Conservation (phyloP, 257 asterid genomes). For the Solanum habrochaites region DNA sequence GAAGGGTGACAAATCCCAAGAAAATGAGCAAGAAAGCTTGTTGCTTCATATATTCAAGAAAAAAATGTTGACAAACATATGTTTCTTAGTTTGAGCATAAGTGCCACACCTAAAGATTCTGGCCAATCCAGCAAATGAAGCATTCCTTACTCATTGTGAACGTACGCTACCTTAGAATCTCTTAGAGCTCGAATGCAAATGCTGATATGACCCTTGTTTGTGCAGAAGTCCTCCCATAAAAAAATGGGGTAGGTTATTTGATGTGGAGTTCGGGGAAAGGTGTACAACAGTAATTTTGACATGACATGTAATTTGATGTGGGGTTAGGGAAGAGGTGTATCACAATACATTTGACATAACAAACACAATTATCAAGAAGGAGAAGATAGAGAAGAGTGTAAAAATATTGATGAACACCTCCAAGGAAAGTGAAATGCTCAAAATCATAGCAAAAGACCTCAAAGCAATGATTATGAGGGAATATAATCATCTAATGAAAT, state of each 20-base stretch:
- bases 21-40: neutral
- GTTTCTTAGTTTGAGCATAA: conserved; percentile 12
- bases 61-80: neutral
- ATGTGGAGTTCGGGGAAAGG: conserved; percentile 6
- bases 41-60: conserved; percentile 10
- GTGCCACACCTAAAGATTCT: conserved; percentile 10
- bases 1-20: neutral
- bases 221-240: conserved; percentile 15
- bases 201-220: conserved; percentile 13
- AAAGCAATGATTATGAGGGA: neutral
- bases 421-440: neutral
- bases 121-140: conserved; percentile 6
- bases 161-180: conserved; percentile 3
- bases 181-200: conserved; percentile 7
- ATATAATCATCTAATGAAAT: neutral
- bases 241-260: neutral
- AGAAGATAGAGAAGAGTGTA: neutral
- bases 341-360: neutral
- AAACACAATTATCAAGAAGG: neutral
- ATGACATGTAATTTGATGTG: neutral
- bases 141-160: conserved; percentile 20
- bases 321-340: conserved; percentile 12
- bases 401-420: neutral
- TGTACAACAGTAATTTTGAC: neutral
- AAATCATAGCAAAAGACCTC: neutral